Percentiles rank a stretch among this genome's conserved stretches.
Evolutionary conservation across 768 basidiomycete species (phyloP).

Genomic region (Mycena albidolilacea): DNA sequence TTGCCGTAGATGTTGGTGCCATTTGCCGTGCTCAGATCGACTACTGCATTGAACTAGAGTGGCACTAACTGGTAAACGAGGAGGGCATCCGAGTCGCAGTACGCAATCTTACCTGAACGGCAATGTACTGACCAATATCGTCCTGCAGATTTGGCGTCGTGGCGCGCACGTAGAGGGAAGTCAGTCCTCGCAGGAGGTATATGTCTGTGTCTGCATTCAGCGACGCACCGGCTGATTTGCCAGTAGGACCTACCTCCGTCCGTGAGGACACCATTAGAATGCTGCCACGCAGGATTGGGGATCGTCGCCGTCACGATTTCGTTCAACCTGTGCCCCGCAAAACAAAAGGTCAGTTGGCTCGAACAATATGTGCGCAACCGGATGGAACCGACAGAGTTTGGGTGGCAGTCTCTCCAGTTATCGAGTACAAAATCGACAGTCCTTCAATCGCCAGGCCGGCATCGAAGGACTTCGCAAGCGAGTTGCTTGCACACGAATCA

Average conservation of each 20-base stretch:
- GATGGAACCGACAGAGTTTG: not conserved
- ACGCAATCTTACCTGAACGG: not conserved
- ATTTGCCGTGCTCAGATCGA: too few relatives aligned
- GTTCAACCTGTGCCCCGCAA: not conserved
- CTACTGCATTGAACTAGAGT: too few relatives aligned
- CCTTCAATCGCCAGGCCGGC: slow-evolving; percentile 1
- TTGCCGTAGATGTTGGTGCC: too few relatives aligned
- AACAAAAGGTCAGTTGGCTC: not conserved
- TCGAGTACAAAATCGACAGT: not conserved
- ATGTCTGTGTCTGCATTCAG: too few relatives aligned
- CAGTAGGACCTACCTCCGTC: not conserved
- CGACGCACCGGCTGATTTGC: too few relatives aligned
- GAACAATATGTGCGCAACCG: not conserved
- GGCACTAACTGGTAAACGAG: not conserved
- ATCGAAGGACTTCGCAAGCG: not conserved
- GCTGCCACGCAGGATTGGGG: too few relatives aligned
- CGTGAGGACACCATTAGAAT: too few relatives aligned
- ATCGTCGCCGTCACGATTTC: not conserved
- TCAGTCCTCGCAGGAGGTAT: too few relatives aligned
- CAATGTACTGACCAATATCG: not conserved
- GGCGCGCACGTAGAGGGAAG: not conserved
- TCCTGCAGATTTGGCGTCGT: not conserved
- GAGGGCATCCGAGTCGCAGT: not conserved
- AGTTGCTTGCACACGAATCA: too few relatives aligned
- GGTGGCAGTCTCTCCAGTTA: not conserved